Conservation (phyloP, 176 grass and related monocot genomes). For the Chloris gayana region DNA sequence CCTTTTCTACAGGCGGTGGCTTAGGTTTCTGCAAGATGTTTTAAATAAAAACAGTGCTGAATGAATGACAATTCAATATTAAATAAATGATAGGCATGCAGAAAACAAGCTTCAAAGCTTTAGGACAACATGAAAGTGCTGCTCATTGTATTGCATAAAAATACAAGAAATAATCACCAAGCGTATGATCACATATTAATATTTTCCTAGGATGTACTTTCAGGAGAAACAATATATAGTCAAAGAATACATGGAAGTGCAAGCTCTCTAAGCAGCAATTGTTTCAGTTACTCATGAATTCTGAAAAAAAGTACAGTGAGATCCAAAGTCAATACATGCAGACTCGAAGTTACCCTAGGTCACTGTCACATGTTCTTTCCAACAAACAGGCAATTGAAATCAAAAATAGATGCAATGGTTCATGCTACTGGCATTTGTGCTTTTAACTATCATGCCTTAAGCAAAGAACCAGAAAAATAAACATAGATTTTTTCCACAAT, state of each 20-base stretch:
- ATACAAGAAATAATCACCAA: conserved; percentile 23
- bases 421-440: background rate
- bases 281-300: background rate
- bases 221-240: background rate
- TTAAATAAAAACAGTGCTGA: background rate
- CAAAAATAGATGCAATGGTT: background rate
- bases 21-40: conserved; percentile 62
- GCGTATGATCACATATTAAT: background rate
- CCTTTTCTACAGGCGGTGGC: conserved; percentile 50
- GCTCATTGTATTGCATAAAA: background rate
- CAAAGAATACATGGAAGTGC: background rate
- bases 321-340: background rate
- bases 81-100: background rate
- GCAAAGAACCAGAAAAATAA: conserved; percentile 2
- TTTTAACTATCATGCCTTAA: background rate
- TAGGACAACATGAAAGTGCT: background rate
- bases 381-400: background rate
- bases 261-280: background rate
- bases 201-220: background rate
- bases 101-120: background rate
- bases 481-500: background rate
- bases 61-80: conserved; percentile 24
- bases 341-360: background rate
- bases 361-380: background rate
- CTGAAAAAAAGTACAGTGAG: background rate